These are phyloP conservation scores for Heritiera fomes DNA, from an alignment of 345 rosid genomes.

Conservation along the genomic window DNA sequence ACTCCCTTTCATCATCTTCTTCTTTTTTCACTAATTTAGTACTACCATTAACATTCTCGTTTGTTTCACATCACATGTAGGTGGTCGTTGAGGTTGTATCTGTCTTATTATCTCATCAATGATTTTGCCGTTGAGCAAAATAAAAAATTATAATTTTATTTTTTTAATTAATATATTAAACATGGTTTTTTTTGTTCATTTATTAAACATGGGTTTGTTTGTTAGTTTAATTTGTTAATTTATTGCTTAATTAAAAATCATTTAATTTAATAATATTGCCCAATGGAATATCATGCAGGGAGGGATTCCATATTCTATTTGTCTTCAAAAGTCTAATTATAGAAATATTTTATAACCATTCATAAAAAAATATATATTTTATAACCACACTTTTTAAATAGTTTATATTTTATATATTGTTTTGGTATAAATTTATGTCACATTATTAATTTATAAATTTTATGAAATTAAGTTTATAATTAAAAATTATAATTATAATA, in stretches of 20 bases:
- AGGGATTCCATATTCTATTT: neutral
- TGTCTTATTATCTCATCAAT: neutral
- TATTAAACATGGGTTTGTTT: neutral
- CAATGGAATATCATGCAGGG: neutral
- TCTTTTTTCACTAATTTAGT: neutral
- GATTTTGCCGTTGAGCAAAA: no score
- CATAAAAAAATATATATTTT: no score
- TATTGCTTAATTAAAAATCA: neutral
- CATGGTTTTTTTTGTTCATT: neutral
- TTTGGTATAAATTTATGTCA: no score
- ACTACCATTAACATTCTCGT: neutral
- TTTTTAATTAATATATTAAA: neutral
- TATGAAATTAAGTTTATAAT: no score
- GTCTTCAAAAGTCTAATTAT: neutral
- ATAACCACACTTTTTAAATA: no score
- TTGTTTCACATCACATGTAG: slow-evolving; percentile 9
- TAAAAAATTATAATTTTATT: neutral
- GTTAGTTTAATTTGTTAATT: neutral
- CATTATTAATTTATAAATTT: no score
- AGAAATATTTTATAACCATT: no score
- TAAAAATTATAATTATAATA: no score
- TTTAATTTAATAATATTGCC: neutral
- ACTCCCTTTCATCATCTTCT: neutral
- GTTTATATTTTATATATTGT: no score
- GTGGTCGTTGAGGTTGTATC: neutral